phyloP scores from a whole-genome alignment of 2,329 filamentous ascomycete species.

The Lasiodiplodia hormozganensis region DNA sequence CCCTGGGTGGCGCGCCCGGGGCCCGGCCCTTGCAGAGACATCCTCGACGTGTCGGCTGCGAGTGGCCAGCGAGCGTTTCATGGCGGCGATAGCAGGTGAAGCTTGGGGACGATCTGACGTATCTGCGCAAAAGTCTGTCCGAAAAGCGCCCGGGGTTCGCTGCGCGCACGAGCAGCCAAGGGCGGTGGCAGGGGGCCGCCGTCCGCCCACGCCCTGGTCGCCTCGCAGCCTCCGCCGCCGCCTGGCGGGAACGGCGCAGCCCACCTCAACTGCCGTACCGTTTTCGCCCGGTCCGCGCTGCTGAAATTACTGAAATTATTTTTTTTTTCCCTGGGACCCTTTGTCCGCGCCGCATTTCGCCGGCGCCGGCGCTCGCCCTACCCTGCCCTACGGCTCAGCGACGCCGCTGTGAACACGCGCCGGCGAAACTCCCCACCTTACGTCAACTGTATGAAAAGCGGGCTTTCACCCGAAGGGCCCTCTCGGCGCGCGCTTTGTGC shows the following conservation, averaged over 20 bases:
- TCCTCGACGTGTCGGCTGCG: conserved; percentile 21
- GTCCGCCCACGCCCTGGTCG: conserved; percentile 4
- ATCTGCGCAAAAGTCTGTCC: conserved; percentile 24
- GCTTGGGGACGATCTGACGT: conserved; percentile 27
- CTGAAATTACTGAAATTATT: not conserved
- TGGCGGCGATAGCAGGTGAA: conserved; percentile 29
- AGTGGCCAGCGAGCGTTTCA: conserved; percentile 29
- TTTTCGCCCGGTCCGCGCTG: not conserved
- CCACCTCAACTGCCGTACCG: conserved; percentile 23
- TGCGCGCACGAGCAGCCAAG: conserved; percentile 21
- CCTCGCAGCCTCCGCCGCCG: conserved; percentile 16
- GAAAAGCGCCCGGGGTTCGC: conserved; percentile 17
- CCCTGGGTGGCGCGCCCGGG: conserved; percentile 27
- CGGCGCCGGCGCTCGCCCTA: not conserved
- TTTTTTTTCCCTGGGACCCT: not conserved
- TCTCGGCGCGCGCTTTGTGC: conserved; percentile 22
- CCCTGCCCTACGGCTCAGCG: not conserved
- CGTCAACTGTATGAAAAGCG: conserved; percentile 27
- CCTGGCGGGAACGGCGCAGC: conserved; percentile 1
- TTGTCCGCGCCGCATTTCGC: not conserved
- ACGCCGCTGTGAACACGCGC: not conserved
- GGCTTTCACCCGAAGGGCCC: conserved; percentile 14
- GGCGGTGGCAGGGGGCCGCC: conserved; percentile 17
- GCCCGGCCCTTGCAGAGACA: conserved; percentile 26
- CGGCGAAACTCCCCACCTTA: conserved; percentile 22